Evolutionary conservation across 169 alveolate genomes (phyloP), one percentile per base, ranked within the genome.

Genomic region (Cryptosporidium muris): DNA sequence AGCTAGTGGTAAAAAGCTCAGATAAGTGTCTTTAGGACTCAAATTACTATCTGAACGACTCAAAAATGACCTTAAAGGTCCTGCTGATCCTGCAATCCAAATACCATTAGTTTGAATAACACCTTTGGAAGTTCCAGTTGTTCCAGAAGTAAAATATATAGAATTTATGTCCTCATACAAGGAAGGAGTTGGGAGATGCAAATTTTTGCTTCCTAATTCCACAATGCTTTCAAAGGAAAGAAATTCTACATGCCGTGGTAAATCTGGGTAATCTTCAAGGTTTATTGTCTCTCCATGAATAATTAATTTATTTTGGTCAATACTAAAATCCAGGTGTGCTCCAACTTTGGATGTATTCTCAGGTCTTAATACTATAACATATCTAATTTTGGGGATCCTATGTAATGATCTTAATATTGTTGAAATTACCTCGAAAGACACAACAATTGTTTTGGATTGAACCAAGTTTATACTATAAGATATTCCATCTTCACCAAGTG

Each of bases 61-160:
- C 51, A 88, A 48, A 62, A 91, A 89, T 43, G 94, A 60, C 54
- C 85, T 81, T 34, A 81, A 4, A 54, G 91, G 81, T 1, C 82
- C 88, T 37, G 91, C 93, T 6, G 90, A 66, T 2, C 92, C 85
- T 14, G 95, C 89, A 37, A 94, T 89, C 60, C 94, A 80, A 65
- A 93, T 94, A 4, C 81, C 81, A 58, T 98, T 98, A 1, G 98
- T 91, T 66, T 97, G 88, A 92, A 97, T 92, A 36, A 95, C 99
- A 40, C 99, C 99, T 91, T 98, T 98, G 8, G 99, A 99, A 48
- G 80, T 80, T 64, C 99, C 99, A 42, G 99, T 97, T 1, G 99
- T 97, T 12, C 99, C 99, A 16, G 98, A 94, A 25, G 99, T 98
- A 90, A 95, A 98, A 67, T 98, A 97, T 37, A 98, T 91, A 7